phyloP scores from a whole-genome alignment of 1,284 basidiomycete species.

The Ganoderma meredithae region DNA sequence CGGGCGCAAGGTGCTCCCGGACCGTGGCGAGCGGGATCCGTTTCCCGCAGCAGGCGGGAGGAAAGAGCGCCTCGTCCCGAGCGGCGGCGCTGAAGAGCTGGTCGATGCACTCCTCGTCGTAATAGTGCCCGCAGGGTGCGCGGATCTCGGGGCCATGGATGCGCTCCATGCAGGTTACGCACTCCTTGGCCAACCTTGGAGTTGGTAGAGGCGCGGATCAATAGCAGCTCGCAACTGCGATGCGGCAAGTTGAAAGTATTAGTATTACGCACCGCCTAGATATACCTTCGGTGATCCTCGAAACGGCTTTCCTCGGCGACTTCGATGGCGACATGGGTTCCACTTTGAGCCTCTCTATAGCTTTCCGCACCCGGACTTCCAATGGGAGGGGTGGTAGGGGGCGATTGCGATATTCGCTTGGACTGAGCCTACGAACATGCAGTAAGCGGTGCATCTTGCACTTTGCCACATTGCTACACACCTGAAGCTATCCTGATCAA shows the following conservation, averaged over 20 bases:
- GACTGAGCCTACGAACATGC: background rate
- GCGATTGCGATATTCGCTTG: slow-evolving; percentile 2
- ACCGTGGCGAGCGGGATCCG: slow-evolving; percentile 41
- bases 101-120: slow-evolving; percentile 43
- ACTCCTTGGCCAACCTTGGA: slow-evolving; percentile 26
- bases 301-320: slow-evolving; percentile 1
- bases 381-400: slow-evolving; percentile 1
- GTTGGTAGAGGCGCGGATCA: background rate
- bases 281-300: background rate
- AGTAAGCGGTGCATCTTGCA: background rate
- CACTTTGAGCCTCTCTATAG: slow-evolving; percentile 1
- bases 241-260: background rate
- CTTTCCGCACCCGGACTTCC: slow-evolving; percentile 3
- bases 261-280: slow-evolving; percentile 8
- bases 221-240: too few relatives aligned
- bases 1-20: slow-evolving; percentile 33
- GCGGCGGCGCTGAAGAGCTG: slow-evolving; percentile 42
- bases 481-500: slow-evolving; percentile 6
- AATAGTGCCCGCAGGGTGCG: slow-evolving; percentile 44
- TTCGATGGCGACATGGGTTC: slow-evolving; percentile 4
- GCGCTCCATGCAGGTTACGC: slow-evolving; percentile 33
- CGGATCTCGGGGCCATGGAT: slow-evolving; percentile 34
- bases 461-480: background rate
- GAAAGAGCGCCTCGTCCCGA: slow-evolving; percentile 46
- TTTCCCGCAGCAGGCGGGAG: slow-evolving; percentile 49